phyloP scores from a whole-genome alignment of 2,329 filamentous ascomycete genomes.

The Aspergillus candidus region DNA sequence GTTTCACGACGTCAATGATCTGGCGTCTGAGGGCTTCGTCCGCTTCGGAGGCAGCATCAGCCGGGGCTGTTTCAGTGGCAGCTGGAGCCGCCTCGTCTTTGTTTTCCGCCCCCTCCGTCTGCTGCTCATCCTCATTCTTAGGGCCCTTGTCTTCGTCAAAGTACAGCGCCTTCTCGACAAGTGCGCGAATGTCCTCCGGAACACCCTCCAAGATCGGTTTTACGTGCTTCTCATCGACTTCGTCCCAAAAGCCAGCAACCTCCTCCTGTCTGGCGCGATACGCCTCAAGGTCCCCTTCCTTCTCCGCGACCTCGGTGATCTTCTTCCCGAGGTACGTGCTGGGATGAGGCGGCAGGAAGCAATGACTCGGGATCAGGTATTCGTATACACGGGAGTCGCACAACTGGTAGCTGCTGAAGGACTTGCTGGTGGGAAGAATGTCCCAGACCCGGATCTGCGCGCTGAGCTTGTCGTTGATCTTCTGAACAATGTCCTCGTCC shows the following conservation, averaged over 20 bases:
- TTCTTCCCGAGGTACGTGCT: constrained; percentile 79
- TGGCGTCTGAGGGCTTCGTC: constrained; percentile 35
- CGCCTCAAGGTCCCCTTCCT: constrained; percentile 64
- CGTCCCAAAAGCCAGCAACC: constrained; percentile 73
- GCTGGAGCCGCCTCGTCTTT: constrained; percentile 10
- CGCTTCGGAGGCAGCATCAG: constrained; percentile 5
- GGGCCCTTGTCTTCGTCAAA: constrained; percentile 33
- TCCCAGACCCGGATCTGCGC: constrained; percentile 94
- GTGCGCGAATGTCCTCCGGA: constrained; percentile 36
- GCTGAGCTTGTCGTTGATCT: constrained; percentile 80
- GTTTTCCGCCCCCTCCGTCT: constrained; percentile 13
- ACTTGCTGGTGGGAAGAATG: constrained; percentile 78
- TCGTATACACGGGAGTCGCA: constrained; percentile 97
- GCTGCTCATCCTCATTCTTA: constrained; percentile 14
- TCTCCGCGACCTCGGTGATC: constrained; percentile 69
- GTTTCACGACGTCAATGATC: constrained; percentile 61
- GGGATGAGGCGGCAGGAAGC: constrained; percentile 85
- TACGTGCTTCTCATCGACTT: constrained; percentile 73
- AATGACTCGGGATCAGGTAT: constrained; percentile 90
- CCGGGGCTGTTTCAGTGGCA: constrained; percentile 10
- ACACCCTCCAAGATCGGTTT: constrained; percentile 55
- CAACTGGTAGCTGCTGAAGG: constrained; percentile 89
- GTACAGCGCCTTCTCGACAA: constrained; percentile 38
- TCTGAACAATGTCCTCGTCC: constrained; percentile 77
- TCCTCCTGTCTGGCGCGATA: constrained; percentile 67